These are phyloP conservation scores for Aspergillus sp. DNA, from an alignment of 2,329 filamentous ascomycete species.

Conservation along the genomic window DNA sequence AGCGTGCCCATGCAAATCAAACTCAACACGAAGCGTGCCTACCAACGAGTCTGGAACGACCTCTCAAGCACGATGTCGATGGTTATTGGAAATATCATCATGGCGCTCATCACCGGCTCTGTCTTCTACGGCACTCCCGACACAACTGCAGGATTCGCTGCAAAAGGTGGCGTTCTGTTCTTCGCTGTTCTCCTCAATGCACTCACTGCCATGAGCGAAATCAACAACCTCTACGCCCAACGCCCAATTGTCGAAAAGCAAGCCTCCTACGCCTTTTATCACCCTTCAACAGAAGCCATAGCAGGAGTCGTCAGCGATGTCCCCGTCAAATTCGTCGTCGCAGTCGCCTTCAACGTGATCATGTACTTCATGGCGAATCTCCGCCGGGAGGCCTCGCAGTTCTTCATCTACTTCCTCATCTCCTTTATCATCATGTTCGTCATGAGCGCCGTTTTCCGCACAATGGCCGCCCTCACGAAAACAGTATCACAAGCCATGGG, in stretches of 20 bases:
- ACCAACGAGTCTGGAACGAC: constrained; percentile 74
- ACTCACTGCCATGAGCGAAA: constrained; percentile 57
- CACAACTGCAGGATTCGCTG: constrained; percentile 71
- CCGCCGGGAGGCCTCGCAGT: constrained; percentile 70
- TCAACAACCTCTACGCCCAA: constrained; percentile 47
- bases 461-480: constrained; percentile 73
- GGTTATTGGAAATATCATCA: constrained; percentile 67
- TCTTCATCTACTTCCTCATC: constrained; percentile 85
- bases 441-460: constrained; percentile 86
- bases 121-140: constrained; percentile 76
- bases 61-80: constrained; percentile 70
- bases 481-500: constrained; percentile 64
- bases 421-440: constrained; percentile 72
- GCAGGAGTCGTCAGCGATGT: constrained; percentile 36
- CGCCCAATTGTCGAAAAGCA: constrained; percentile 36
- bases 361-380: constrained; percentile 88
- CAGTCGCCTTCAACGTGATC: constrained; percentile 74
- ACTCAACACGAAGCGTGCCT: constrained; percentile 80
- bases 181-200: constrained; percentile 86
- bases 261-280: constrained; percentile 35
- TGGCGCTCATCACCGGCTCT: constrained; percentile 76
- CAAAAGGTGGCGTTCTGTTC: constrained; percentile 77
- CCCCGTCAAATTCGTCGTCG: constrained; percentile 77
- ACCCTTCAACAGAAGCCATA: constrained; percentile 28
- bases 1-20: constrained; percentile 72